These are phyloP conservation scores for Ogataea salicorniae DNA, from an alignment of 805 yeast genomes.

Conservation along the genomic window DNA sequence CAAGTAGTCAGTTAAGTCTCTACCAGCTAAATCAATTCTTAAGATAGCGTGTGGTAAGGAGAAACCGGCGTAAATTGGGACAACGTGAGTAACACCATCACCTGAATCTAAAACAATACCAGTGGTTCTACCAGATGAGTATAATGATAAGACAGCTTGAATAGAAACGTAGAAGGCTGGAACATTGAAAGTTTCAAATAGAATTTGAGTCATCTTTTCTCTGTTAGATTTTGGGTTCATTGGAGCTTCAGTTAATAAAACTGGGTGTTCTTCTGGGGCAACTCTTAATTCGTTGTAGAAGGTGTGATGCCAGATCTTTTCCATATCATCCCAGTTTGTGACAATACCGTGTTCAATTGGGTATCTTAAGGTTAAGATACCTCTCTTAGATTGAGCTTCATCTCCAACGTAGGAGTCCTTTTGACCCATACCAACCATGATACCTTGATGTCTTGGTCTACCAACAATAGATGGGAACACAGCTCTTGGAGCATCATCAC, in stretches of 20 bases:
- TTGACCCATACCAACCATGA: constrained; percentile 99
- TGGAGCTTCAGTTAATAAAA: constrained; percentile 98
- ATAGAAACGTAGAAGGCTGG: constrained; percentile 99
- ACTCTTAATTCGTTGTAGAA: constrained; percentile 99
- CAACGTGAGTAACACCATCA: constrained; percentile 99
- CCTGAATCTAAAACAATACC: constrained; percentile 99
- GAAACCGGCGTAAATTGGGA: constrained; percentile 99
- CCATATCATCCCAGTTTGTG: constrained; percentile 99
- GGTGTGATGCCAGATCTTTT: constrained; percentile 99
- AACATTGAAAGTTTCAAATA: constrained; percentile 98
- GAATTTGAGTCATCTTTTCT: constrained; percentile 99
- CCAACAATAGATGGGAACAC: constrained; percentile 99
- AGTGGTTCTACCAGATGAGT: constrained; percentile 99
- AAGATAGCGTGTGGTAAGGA: constrained; percentile 97
- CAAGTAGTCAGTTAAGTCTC: constrained; percentile 98
- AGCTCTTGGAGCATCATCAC: constrained; percentile 99
- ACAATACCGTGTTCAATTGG: constrained; percentile 99
- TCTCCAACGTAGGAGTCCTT: constrained; percentile 99
- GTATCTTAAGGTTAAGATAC: constrained; percentile 96
- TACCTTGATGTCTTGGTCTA: constrained; percentile 99
- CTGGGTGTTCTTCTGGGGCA: constrained; percentile 99
- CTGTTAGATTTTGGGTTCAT: constrained; percentile 99
- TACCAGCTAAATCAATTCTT: constrained; percentile 99
- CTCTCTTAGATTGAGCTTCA: constrained; percentile 99
- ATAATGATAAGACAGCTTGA: constrained; percentile 96